phyloP scores from a whole-genome alignment of 352 stramenopile species.

The Pythium aphanidermatum region DNA sequence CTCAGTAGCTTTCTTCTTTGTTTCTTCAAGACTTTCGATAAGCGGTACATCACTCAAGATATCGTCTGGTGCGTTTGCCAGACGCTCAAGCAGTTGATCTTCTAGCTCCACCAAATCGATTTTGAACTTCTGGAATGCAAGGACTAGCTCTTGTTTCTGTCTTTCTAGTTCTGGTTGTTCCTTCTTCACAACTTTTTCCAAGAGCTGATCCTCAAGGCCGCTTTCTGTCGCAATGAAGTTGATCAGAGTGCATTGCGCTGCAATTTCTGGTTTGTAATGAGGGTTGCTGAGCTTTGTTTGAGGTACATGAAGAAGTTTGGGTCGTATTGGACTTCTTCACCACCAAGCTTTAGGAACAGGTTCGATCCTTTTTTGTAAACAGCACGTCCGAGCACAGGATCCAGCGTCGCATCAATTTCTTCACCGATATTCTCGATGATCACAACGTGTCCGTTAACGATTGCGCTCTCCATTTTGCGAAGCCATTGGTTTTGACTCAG shows the following conservation, averaged over 20 bases:
- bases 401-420: conserved; percentile 96
- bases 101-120: conserved; percentile 90
- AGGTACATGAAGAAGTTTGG: conserved; percentile 95
- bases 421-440: conserved; percentile 98
- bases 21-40: conserved; percentile 92
- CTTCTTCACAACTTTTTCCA: conserved; percentile 92
- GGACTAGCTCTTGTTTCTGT: conserved; percentile 89
- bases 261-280: conserved; percentile 98
- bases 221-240: conserved; percentile 96
- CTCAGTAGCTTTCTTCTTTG: conserved; percentile 89
- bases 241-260: conserved; percentile 91
- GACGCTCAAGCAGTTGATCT: conserved; percentile 89
- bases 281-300: conserved; percentile 97
- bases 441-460: conserved; percentile 93
- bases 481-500: conserved; percentile 96
- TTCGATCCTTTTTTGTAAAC: conserved; percentile 96
- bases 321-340: conserved; percentile 97
- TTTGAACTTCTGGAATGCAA: conserved; percentile 94
- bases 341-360: conserved; percentile 92
- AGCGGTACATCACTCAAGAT: conserved; percentile 93
- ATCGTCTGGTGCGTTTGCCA: conserved; percentile 93
- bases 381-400: conserved; percentile 92
- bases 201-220: conserved; percentile 90
- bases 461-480: conserved; percentile 90
- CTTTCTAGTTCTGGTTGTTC: conserved; percentile 93